A percentile compares a stretch with the other conserved stretches of the same genome.
Conservation (phyloP, 177 flowering plant species). For the Vitis hybrid region DNA sequence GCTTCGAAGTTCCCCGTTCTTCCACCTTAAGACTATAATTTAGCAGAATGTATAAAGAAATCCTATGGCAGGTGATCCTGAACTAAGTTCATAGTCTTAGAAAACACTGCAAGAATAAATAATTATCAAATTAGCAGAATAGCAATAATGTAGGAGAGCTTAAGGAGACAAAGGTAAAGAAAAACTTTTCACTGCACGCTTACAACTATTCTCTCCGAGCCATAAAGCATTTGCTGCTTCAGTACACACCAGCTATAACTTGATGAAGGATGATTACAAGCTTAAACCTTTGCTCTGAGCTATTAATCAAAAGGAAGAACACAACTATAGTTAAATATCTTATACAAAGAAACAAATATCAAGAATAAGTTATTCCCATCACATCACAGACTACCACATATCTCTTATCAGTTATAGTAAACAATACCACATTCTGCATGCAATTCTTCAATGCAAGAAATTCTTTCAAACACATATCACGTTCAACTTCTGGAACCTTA, state of each 20-base stretch:
- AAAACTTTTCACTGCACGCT: slow-evolving; percentile 1
- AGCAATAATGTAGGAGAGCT: no score
- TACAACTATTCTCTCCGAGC: background rate
- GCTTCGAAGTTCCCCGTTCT: slow-evolving; percentile 9
- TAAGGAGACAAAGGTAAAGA: background rate
- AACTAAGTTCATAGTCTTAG: no score
- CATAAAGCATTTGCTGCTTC: no score
- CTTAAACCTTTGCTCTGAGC: slow-evolving; percentile 50
- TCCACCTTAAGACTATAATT: background rate
- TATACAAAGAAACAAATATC: background rate
- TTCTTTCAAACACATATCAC: slow-evolving; percentile 89
- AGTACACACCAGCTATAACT: no score
- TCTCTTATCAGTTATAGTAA: background rate
- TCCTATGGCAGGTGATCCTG: no score
- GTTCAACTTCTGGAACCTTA: slow-evolving; percentile 86
- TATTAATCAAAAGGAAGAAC: slow-evolving; percentile 19
- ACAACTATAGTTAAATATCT: background rate
- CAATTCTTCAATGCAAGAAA: slow-evolving; percentile 75
- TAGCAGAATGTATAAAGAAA: background rate
- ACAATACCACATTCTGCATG: slow-evolving; percentile 79
- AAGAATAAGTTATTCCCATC: no score
- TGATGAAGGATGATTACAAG: no score
- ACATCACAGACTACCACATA: no score
- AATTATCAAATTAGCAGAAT: no score
- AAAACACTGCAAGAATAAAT: background rate